phyloP scores from a whole-genome alignment of 2,329 filamentous ascomycete genomes.

The Aspergillus glaucus region DNA sequence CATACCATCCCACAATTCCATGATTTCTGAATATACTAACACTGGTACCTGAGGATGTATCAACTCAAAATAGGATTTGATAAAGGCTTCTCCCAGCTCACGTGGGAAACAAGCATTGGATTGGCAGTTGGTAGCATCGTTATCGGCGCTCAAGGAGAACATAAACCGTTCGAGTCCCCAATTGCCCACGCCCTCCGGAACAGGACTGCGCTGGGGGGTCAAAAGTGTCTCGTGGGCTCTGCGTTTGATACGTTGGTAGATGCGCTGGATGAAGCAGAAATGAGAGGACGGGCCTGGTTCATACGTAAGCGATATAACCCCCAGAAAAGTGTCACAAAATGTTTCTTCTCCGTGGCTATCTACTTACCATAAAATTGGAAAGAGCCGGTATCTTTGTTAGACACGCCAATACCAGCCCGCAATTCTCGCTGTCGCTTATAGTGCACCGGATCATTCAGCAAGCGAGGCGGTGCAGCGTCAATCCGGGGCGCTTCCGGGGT shows the following conservation, averaged over 20 bases:
- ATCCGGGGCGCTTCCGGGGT: not conserved
- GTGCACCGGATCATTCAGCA: conserved; percentile 5
- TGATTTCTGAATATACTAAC: conserved; percentile 6
- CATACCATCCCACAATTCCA: conserved; percentile 8
- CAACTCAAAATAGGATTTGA: conserved; percentile 9
- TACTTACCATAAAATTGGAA: conserved; percentile 12
- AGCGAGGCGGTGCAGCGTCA: not conserved
- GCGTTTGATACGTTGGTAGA: conserved; percentile 10
- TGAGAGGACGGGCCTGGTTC: conserved; percentile 6
- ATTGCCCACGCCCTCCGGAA: conserved; percentile 7
- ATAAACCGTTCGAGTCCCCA: conserved; percentile 11
- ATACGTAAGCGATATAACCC: too few species aligned
- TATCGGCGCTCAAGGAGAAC: conserved; percentile 5
- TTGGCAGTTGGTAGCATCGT: not conserved
- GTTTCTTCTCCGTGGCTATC: too few species aligned
- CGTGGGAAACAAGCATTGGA: not conserved
- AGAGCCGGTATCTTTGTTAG: conserved; percentile 7
- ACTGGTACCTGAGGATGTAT: conserved; percentile 11
- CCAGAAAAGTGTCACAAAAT: too few species aligned
- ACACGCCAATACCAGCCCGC: conserved; percentile 10
- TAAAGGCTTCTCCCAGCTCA: conserved; percentile 5
- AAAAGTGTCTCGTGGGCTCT: conserved; percentile 5
- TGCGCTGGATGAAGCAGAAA: conserved; percentile 10
- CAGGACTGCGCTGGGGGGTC: conserved; percentile 1
- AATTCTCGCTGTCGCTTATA: conserved; percentile 11